A percentile compares a stretch with the other conserved stretches of the same genome.
Evolutionary conservation across 2,329 filamentous ascomycete genomes (phyloP).

Genomic region (Nemania sp.): DNA sequence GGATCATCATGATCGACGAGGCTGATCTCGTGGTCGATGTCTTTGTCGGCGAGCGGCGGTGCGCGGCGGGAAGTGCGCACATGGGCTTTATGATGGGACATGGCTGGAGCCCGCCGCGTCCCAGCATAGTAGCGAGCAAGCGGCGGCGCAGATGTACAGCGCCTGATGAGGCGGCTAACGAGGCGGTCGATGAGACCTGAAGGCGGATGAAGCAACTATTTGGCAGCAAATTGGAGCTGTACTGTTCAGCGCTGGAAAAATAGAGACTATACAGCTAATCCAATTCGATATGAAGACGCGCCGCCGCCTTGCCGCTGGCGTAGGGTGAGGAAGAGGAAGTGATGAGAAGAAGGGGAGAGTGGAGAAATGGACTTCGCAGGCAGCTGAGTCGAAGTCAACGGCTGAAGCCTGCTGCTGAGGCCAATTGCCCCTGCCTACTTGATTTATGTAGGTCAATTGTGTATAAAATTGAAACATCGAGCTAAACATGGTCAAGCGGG

Average conservation of each 20-base stretch:
- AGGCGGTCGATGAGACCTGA: not conserved
- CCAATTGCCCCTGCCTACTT: not conserved
- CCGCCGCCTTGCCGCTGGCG: no score
- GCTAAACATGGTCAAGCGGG: slow-evolving; percentile 2
- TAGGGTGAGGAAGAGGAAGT: no score
- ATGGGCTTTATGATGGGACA: slow-evolving; percentile 44
- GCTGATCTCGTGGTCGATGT: slow-evolving; percentile 72
- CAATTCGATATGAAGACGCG: no score
- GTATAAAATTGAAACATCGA: not conserved
- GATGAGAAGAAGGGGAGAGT: not conserved
- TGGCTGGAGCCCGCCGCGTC: slow-evolving; percentile 34
- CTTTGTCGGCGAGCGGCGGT: slow-evolving; percentile 57
- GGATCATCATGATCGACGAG: slow-evolving; percentile 71
- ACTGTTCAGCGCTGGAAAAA: no score
- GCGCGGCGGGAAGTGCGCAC: slow-evolving; percentile 59
- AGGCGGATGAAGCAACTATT: not conserved
- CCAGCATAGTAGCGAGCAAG: slow-evolving; percentile 36
- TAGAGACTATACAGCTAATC: no score
- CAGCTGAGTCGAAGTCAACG: not conserved
- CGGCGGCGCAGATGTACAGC: slow-evolving; percentile 19
- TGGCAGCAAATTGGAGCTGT: not conserved
- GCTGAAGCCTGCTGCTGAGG: not conserved
- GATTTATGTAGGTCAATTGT: not conserved
- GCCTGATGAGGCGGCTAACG: slow-evolving; percentile 5
- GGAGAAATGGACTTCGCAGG: not conserved